These are phyloP conservation scores for Clitoria ternatea DNA, from an alignment of 306 rosid genomes.

Conservation along the genomic window DNA sequence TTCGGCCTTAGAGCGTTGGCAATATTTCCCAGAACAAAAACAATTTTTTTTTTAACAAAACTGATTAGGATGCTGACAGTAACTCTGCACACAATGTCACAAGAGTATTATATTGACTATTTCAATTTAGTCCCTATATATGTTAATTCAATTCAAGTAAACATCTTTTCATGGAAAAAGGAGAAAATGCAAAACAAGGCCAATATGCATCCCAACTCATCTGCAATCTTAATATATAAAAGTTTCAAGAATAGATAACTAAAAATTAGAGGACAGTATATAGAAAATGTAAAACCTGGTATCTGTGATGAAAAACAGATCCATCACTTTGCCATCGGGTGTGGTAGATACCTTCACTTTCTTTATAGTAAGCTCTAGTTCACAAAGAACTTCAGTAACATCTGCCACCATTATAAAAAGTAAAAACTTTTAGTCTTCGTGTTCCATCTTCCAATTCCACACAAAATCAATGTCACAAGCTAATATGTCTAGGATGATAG, in stretches of 20 bases:
- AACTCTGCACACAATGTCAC: neutral
- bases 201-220: neutral
- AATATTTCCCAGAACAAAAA: neutral
- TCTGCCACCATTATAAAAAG: slow-evolving; percentile 46
- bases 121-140: neutral
- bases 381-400: slow-evolving; percentile 83
- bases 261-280: neutral
- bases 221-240: neutral
- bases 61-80: neutral
- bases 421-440: neutral
- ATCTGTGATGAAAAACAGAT: slow-evolving; percentile 89
- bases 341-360: slow-evolving; percentile 96
- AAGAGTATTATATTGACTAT: neutral
- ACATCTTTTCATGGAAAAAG: neutral
- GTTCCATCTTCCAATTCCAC: neutral
- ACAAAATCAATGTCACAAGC: neutral
- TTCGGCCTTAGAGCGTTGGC: neutral
- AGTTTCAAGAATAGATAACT: neutral
- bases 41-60: neutral
- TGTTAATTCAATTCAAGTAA: neutral
- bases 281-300: slow-evolving; percentile 53
- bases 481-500: neutral
- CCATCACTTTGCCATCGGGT: slow-evolving; percentile 94
- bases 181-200: neutral
- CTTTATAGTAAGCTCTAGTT: slow-evolving; percentile 72